A percentile compares a stretch with the other conserved stretches of the same genome.
Conservation (phyloP, 768 basidiomycete species). For the Leucogyrophana mollusca region DNA sequence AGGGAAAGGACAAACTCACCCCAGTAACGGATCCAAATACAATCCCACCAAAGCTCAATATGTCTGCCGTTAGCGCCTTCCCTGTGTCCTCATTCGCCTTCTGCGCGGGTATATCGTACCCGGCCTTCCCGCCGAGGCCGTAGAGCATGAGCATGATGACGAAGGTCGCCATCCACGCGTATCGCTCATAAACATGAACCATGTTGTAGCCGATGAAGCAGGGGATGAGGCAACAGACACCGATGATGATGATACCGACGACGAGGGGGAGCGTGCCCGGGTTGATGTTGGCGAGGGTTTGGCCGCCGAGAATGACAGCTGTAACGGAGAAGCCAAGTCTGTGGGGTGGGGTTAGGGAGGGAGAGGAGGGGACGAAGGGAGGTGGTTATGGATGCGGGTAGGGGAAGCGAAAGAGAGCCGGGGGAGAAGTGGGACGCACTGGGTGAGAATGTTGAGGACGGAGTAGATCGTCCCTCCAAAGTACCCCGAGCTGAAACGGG, state of each 20-base stretch:
- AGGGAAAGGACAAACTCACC: slow-evolving; percentile 27
- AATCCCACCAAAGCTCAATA: slow-evolving; percentile 53
- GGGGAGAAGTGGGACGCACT: slow-evolving; percentile 25
- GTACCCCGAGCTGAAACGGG: slow-evolving; percentile 48
- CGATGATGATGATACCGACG: slow-evolving; percentile 48
- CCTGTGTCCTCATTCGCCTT: slow-evolving; percentile 43
- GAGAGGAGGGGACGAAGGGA: neutral
- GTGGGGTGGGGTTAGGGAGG: neutral
- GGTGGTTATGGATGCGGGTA: too few species aligned
- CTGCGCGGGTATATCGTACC: slow-evolving; percentile 45
- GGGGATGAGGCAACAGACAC: slow-evolving; percentile 39
- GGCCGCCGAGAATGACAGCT: slow-evolving; percentile 53
- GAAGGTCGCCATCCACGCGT: slow-evolving; percentile 49
- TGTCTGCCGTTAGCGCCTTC: slow-evolving; percentile 40
- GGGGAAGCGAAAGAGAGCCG: neutral
- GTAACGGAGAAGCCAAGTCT: slow-evolving; percentile 49
- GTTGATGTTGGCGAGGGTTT: slow-evolving; percentile 47
- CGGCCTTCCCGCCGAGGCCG: slow-evolving; percentile 46
- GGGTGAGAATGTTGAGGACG: slow-evolving; percentile 52
- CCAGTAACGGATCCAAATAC: slow-evolving; percentile 48
- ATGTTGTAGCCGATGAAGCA: slow-evolving; percentile 48
- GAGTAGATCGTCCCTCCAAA: slow-evolving; percentile 49
- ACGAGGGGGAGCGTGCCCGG: slow-evolving; percentile 43
- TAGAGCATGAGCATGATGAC: slow-evolving; percentile 51
- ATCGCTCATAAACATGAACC: slow-evolving; percentile 51